Evolutionary conservation across 495 filamentous ascomycete species (phyloP).

Genomic region (Friedmanniomyces endolithicus): DNA sequence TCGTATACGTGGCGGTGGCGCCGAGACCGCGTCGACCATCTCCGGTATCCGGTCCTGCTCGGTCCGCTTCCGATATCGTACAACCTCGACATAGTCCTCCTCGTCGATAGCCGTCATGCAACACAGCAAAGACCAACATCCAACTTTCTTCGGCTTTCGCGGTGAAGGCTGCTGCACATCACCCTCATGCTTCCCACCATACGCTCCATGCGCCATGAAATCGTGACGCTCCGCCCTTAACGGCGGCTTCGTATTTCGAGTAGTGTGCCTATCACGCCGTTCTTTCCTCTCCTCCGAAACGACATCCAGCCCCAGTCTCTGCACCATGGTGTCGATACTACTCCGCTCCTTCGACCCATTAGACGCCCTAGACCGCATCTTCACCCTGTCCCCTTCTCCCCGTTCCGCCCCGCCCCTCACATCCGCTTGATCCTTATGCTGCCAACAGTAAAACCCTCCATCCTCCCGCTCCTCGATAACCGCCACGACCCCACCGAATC

Average conservation of each 20-base stretch:
- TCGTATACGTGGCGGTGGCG: conserved; percentile 11
- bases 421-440: conserved; percentile 78
- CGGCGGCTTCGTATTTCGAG: conserved; percentile 8
- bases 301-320: conserved; percentile 61
- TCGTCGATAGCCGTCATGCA: conserved; percentile 20
- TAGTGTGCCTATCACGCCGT: not conserved
- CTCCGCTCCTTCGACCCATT: conserved; percentile 43
- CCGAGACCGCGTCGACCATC: conserved; percentile 4
- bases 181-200: not conserved
- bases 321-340: conserved; percentile 74
- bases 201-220: not conserved
- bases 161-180: not conserved
- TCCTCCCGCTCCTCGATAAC: conserved; percentile 23
- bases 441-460: conserved; percentile 67
- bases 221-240: conserved; percentile 11
- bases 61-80: conserved; percentile 26
- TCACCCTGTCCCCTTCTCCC: not conserved
- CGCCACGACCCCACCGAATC: conserved; percentile 27
- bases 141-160: conserved; percentile 21
- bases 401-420: not conserved
- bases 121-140: conserved; percentile 26
- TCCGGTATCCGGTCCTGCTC: conserved; percentile 5
- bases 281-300: conserved; percentile 31
- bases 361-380: conserved; percentile 9
- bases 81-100: conserved; percentile 33